Base-by-base conservation (phyloP, 306 rosid genomes). In the Fragaria vesca region DNA sequence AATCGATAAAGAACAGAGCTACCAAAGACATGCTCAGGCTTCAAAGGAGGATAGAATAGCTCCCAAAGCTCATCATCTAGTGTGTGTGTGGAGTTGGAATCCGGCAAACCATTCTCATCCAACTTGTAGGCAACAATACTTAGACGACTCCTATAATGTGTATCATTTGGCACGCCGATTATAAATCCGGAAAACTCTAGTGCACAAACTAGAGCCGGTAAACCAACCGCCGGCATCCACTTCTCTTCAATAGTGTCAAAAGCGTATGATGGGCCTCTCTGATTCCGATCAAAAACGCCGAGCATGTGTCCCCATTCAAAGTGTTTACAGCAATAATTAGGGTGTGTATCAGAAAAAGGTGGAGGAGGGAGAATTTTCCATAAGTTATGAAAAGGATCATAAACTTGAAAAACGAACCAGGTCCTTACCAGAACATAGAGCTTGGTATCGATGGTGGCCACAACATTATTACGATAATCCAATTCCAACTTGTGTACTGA, bases 21-120 rank as follows among this genome's bases (percentile, higher is more conserved):
- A 6, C 0, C 45, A 40, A 0, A 0, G 45, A 38, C 40, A 38
- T 38, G 0, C 0, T 40, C 0, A 40, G 45, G 2, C 45, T 0
- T 40, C 45, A 40, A 51, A 51, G 60, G 30, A 57, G 62, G 62
- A n/a, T 57, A 57, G 11, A n/a, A 57, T 57, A 57, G 8, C 30
- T 21, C 13, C 30, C 62, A 57, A 57, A 57, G 62, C 0, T 17
- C 62, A n/a, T 4, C 51, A 47, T 12, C 51, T 12, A 47, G 51
- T n/a, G 62, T 57, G 10, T n/a, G 4, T n/a, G 2, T 57, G 62
- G 62, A 57, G 10, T n/a, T 57, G 62, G 0, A 3, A 57, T 21
- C n/a, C 30, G 62, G 62, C 13, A 57, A 57, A n/a, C 62, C 62
- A n/a, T 21, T 54, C 30, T 57, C 62, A 57, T 57, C 62, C 30